Conservation (phyloP, 768 basidiomycete genomes). For the Lactarius hengduanensis region DNA sequence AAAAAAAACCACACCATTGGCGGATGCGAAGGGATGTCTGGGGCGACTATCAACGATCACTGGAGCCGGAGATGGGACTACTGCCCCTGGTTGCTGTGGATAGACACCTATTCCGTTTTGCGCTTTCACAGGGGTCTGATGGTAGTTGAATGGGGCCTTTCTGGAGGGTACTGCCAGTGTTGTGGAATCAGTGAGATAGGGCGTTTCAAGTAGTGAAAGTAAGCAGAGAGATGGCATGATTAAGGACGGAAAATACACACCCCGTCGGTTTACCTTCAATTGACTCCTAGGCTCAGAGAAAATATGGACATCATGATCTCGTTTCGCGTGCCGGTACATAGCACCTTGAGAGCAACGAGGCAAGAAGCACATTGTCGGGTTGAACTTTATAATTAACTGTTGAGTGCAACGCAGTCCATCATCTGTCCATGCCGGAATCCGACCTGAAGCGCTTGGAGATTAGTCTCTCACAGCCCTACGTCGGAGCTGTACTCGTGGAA, state of each 20-base stretch:
- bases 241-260: neutral
- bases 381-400: neutral
- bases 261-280: neutral
- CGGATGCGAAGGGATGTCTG: neutral
- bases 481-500: neutral
- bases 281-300: slow-evolving; percentile 1
- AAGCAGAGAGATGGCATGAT: neutral
- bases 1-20: neutral
- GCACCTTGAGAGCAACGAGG: too few relatives aligned
- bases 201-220: neutral
- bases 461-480: neutral
- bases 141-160: neutral
- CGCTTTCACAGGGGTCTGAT: neutral
- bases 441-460: neutral
- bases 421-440: neutral
- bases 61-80: neutral
- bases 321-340: neutral
- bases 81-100: neutral
- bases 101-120: neutral
- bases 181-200: neutral
- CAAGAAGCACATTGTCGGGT: neutral
- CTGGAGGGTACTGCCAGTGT: slow-evolving; percentile 4
- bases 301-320: neutral
- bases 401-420: neutral
- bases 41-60: neutral